Evolutionary conservation across 768 basidiomycete species (phyloP), one percentile per base, ranked within the genome.

Genomic region (Lactifluus hygrophoroides): DNA sequence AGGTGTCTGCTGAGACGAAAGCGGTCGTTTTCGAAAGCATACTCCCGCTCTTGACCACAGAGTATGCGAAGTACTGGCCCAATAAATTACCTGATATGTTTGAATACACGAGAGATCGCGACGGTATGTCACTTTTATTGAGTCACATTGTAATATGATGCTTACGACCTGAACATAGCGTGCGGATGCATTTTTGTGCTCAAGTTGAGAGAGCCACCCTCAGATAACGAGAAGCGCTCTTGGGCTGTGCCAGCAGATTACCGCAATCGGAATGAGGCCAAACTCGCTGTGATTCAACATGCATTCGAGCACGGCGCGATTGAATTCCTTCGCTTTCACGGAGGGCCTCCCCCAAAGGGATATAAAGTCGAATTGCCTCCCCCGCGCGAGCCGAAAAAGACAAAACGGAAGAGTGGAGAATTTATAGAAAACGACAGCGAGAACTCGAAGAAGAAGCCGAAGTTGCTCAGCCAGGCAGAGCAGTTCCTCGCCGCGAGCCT

Each of bases 261-360:
- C 66, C 74, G 77, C 42, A 78, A 71, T 28, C 83, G 82, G 64
- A 72, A 73, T 16, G 86, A 88, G 60, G 86, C 86, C 5, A 85
- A 79, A 67, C 71, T 75, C 16, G 84, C 81, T 14, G 84, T 79
- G 11, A 71, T 77, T 1, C 74, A 73, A 54, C 68, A 69, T 3
- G 86, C 84, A 3, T 79, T 76, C 16, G 72, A 81, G 60, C 68
- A 77, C 60, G 85, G 86, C 10, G 72, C 75, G 17, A 67, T 87
- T 42, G 84, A 87, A 58, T 76, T 84, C 45, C 66, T 87, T 23
- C 77, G 80, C n/a, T 83, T 80, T 65, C 73, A 69, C 25, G 82
- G 82, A 25, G 62, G 66, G 38, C 67, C 69, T 0, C 67, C 73
- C 11, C 78, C 80, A 1, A 64, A 70, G 25, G 76, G 71, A 14